Conservation (phyloP, 441 rosid genomes). For the Populus hybrid region DNA sequence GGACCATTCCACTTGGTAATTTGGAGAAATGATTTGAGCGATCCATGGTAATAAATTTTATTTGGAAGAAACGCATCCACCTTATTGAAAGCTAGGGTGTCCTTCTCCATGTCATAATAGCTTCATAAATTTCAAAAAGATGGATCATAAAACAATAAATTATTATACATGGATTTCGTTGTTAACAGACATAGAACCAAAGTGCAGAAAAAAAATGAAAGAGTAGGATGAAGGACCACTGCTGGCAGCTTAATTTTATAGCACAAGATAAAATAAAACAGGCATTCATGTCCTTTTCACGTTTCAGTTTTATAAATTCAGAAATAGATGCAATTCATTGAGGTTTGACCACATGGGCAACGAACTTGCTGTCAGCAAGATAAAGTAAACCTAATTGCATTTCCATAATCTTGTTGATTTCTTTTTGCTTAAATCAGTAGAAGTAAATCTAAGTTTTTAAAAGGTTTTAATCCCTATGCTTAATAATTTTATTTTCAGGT, state of each 20-base stretch:
- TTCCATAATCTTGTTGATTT: neutral
- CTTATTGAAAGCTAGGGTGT: constrained; percentile 78
- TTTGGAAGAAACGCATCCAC: constrained; percentile 78
- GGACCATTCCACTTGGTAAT: constrained; percentile 97
- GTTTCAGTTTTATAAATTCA: neutral
- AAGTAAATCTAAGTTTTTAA: neutral
- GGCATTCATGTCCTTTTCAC: neutral
- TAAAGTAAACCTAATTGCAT: neutral
- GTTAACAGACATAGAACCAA: neutral
- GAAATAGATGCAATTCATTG: neutral
- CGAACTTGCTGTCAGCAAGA: neutral
- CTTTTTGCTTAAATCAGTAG: neutral
- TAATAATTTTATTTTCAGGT: neutral
- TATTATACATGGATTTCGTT: neutral
- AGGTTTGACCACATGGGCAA: neutral
- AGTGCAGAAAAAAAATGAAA: neutral
- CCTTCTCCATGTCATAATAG: constrained; percentile 88
- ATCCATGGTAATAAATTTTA: constrained; percentile 87
- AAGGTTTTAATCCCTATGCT: neutral
- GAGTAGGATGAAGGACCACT: neutral
- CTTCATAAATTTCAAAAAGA: constrained; percentile 39
- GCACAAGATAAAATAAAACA: neutral
- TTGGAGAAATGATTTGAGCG: constrained; percentile 83
- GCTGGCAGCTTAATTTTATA: neutral
- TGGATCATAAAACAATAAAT: constrained; percentile 9